These are phyloP conservation scores for Saccharomyces eubayanus DNA, from an alignment of 805 yeast species.

Conservation along the genomic window DNA sequence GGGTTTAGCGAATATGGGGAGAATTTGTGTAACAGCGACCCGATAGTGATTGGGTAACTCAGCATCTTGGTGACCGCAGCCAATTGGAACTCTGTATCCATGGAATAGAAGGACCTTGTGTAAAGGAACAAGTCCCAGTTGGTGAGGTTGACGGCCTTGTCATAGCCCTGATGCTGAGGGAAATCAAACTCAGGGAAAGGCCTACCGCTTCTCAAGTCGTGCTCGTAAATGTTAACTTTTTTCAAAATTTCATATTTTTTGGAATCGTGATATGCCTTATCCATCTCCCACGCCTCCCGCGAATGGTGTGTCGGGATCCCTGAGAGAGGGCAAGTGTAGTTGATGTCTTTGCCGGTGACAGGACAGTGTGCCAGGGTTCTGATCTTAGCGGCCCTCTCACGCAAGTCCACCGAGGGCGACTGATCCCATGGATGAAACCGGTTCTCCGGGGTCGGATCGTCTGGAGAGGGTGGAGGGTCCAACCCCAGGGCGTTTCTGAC, in stretches of 20 bases:
- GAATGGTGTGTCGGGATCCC: constrained; percentile 97
- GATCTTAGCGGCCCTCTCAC: constrained; percentile 87
- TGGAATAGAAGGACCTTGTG: constrained; percentile 85
- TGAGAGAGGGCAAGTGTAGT: constrained; percentile 82
- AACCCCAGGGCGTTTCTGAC: constrained; percentile 44
- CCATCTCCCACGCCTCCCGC: constrained; percentile 80
- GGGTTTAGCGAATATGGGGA: constrained; percentile 80
- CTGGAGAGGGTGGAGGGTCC: constrained; percentile 56
- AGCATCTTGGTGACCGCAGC: constrained; percentile 93
- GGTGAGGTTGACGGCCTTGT: constrained; percentile 64
- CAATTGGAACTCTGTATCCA: constrained; percentile 93
- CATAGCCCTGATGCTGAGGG: constrained; percentile 71
- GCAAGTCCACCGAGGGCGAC: constrained; percentile 78
- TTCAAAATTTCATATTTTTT: constrained; percentile 66
- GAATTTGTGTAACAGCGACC: constrained; percentile 69
- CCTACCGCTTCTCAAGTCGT: constrained; percentile 88
- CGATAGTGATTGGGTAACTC: constrained; percentile 87
- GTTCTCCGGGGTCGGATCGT: constrained; percentile 62
- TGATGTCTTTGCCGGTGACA: constrained; percentile 70
- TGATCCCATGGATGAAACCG: constrained; percentile 86
- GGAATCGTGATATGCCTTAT: constrained; percentile 58
- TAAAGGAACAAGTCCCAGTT: constrained; percentile 92
- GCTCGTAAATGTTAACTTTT: constrained; percentile 87
- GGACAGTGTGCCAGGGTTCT: constrained; percentile 86
- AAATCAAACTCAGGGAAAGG: constrained; percentile 93